Evolutionary conservation across 139 green algal genomes (phyloP), one percentile per base, ranked within the genome.

Genomic region (Tetradesmus lagerheimii): DNA sequence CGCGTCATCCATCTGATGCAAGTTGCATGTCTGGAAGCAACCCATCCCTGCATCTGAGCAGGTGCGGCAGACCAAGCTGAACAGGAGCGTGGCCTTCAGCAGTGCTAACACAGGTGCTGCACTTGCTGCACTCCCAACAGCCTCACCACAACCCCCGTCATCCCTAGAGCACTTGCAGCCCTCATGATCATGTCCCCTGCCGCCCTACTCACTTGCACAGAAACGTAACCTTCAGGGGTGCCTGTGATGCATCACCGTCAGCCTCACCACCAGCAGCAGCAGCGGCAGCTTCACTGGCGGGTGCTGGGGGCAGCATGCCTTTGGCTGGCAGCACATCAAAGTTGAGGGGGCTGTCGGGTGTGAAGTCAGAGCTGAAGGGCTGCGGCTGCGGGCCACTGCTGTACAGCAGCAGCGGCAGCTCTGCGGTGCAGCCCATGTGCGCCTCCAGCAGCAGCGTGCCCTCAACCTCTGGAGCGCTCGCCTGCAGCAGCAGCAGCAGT

Each of bases 331-430:
- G 75, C n/a, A 95, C 89, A 41, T 87, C 83, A 82, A 95, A 93
- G 75, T 90, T 86, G 31, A 89, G 62, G 0, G 92, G 92, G 34
- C 50, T 89, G 5, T 94, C 92, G 18, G 91, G 78, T n/a, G 81
- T 92, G 87, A 94, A 93, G 41, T 88, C 85, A 3, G 89, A 89
- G 6, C 79, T 93, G 74, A 94, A 94, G 15, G 41, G 64, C 76
- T 90, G 79, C 23, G 89, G 74, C 74, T 79, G 12, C 1, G 76
- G n/a, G 9, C 83, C 85, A 41, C 35, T 39, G n/a, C 45, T 53
- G 34, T n/a, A 71, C 20, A 92, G 83, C 45, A 38, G 27, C 45
- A 92, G 27, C 12, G 89, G 89, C 50, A 87, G 74, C 41, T 85
- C 78, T 8, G 89, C 75, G 18, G 83, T 90, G 47, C 85, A 80